phyloP scores from a whole-genome alignment of 495 filamentous ascomycete species.

The Cladorrhinum samala region DNA sequence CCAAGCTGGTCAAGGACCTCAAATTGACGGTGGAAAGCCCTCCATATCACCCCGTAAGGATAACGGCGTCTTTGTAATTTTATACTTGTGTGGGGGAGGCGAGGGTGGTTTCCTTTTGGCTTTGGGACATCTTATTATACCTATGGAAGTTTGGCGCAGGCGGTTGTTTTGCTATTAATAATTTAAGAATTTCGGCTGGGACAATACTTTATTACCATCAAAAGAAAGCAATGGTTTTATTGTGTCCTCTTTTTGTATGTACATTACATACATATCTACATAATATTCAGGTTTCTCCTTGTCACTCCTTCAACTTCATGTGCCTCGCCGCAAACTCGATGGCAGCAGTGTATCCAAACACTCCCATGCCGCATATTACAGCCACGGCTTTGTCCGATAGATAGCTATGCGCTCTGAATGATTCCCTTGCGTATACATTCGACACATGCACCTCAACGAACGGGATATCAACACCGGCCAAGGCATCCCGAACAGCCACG shows the following conservation, averaged over 20 bases:
- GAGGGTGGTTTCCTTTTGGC: neutral
- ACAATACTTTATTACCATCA: too few species aligned
- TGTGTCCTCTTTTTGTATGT: too few species aligned
- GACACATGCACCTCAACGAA: conserved; percentile 68
- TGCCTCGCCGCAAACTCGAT: conserved; percentile 53
- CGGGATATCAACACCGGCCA: conserved; percentile 56
- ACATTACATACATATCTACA: too few species aligned
- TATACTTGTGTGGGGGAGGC: neutral
- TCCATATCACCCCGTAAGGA: conserved; percentile 3
- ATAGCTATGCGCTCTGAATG: conserved; percentile 58
- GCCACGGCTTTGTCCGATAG: conserved; percentile 65
- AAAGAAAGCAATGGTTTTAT: too few species aligned
- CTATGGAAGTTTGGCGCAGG: too few species aligned
- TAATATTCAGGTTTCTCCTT: too few species aligned
- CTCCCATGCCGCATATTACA: conserved; percentile 62
- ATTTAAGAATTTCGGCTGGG: too few species aligned
- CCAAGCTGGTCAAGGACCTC: conserved; percentile 51
- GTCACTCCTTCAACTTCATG: conserved; percentile 33
- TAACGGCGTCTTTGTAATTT: conserved; percentile 26
- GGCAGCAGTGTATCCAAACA: conserved; percentile 63
- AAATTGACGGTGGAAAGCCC: conserved; percentile 44
- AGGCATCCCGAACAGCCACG: conserved; percentile 61
- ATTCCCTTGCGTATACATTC: conserved; percentile 62
- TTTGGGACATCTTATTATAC: neutral
- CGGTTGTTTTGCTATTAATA: too few species aligned